Conservation (phyloP, 108 stramenopile species). For the Bacterosira constricta region DNA sequence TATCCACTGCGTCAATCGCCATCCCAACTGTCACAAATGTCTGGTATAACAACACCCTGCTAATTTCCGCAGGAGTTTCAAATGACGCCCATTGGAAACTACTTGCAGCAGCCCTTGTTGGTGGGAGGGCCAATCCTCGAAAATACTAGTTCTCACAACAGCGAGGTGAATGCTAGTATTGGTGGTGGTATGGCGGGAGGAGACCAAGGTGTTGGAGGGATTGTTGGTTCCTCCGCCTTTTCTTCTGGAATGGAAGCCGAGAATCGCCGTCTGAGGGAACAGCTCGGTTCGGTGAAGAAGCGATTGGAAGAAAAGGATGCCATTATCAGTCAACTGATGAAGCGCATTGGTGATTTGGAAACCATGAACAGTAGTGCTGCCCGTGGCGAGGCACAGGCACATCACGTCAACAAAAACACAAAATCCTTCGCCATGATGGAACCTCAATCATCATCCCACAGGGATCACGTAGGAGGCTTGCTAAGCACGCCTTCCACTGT, state of each 20-base stretch:
- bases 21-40: slow-evolving; percentile 31
- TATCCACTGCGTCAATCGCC: slow-evolving; percentile 29
- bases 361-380: not conserved
- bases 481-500: not conserved
- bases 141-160: not conserved
- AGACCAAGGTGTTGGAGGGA: not conserved
- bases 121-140: not conserved
- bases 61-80: slow-evolving; percentile 32
- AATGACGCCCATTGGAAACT: not conserved
- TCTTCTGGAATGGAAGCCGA: slow-evolving; percentile 36
- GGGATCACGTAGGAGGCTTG: not conserved
- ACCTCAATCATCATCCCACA: not conserved
- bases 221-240: slow-evolving; percentile 9
- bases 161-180: slow-evolving; percentile 15
- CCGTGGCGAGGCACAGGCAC: not conserved
- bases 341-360: slow-evolving; percentile 41
- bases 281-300: slow-evolving; percentile 19
- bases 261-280: slow-evolving; percentile 24
- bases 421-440: not conserved
- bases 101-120: slow-evolving; percentile 24
- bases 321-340: slow-evolving; percentile 44
- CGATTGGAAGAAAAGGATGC: slow-evolving; percentile 47
- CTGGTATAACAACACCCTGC: slow-evolving; percentile 31
- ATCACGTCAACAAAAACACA: not conserved
- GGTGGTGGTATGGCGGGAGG: not conserved